Conservation (phyloP, 169 alveolate species). For the Plasmodium sp. region DNA sequence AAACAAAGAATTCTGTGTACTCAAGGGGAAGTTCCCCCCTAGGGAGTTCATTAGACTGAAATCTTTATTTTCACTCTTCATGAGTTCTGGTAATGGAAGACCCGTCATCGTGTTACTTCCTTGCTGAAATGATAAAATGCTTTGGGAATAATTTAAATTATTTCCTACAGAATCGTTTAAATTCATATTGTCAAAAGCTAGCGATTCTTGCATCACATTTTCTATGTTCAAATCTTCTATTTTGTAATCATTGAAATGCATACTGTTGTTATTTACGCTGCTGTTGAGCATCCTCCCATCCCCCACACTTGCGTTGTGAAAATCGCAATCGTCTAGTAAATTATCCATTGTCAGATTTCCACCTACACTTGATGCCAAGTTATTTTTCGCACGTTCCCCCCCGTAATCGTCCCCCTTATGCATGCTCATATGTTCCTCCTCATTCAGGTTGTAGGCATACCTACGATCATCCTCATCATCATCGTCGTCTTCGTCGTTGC, state of each 20-base stretch:
- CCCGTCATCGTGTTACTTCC: background rate
- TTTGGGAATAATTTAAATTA: constrained; percentile 47
- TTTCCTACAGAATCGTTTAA: constrained; percentile 36
- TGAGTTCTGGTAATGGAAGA: constrained; percentile 28
- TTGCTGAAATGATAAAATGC: constrained; percentile 14
- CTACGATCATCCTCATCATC: background rate
- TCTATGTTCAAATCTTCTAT: constrained; percentile 71
- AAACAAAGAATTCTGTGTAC: background rate
- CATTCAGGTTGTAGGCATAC: background rate
- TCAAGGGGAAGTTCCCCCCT: constrained; percentile 3
- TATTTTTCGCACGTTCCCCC: background rate
- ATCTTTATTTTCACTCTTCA: constrained; percentile 63
- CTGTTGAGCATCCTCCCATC: constrained; percentile 11
- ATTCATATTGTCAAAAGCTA: constrained; percentile 57
- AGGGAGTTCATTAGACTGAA: constrained; percentile 25
- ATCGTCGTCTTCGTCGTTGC: background rate
- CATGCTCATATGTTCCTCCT: background rate
- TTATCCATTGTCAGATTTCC: constrained; percentile 24
- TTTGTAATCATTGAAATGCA: constrained; percentile 6
- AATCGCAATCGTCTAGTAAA: constrained; percentile 18
- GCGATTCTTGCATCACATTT: constrained; percentile 71
- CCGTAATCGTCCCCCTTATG: background rate
- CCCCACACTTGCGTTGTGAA: background rate
- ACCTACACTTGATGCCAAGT: constrained; percentile 1
- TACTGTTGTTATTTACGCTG: constrained; percentile 8